Evolutionary conservation across 768 basidiomycete species (phyloP), one percentile per base, ranked within the genome.

Genomic region (Amanita thiersii): DNA sequence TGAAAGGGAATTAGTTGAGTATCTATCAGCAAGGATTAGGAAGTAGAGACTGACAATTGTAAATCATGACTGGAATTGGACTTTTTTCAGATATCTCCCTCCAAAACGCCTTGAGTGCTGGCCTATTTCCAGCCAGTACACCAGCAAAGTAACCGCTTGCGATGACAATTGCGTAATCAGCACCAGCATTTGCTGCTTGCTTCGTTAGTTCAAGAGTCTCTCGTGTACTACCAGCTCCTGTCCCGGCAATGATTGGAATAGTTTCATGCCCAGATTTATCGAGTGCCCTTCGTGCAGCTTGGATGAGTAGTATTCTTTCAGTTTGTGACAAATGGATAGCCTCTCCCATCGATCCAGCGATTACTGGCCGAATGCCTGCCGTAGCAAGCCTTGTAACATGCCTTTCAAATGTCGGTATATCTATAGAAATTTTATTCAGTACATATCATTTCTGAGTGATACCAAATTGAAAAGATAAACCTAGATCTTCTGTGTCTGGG

Each of bases 91-190:
- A 63, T 26, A 94, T 78, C 52, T 91, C 86, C 21, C 71, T 62
- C 64, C 74, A 94, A 61, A 77, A 93, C 0, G 72, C 71, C 62
- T 88, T 88, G 50, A 93, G 66, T 1, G 91, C 89, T 20, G 64
- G 62, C 52, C 62, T 70, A 57, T 82, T 70, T 17, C 60, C 61
- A 26, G 70, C 67, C 50, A 91, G 68, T 9, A 71, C 82, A 5
- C 87, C 86, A 21, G 88, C 84, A 54, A 81, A 96, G 66, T 91
- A 93, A 37, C 89, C 88, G 51, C 84, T 82, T 15, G 79, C 68
- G 55, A 94, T 92, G 47, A 88, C 84, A 51, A 94, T 89, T 26
- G 72, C 75, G 51, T 77, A 85, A 59, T 94, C 89, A 4, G 93
- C 91, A 19, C 93, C 92, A 17, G 85, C 84, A 14, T 66, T 70